phyloP scores from a whole-genome alignment of 2,329 filamentous ascomycete species.

The Catunica adiposa region DNA sequence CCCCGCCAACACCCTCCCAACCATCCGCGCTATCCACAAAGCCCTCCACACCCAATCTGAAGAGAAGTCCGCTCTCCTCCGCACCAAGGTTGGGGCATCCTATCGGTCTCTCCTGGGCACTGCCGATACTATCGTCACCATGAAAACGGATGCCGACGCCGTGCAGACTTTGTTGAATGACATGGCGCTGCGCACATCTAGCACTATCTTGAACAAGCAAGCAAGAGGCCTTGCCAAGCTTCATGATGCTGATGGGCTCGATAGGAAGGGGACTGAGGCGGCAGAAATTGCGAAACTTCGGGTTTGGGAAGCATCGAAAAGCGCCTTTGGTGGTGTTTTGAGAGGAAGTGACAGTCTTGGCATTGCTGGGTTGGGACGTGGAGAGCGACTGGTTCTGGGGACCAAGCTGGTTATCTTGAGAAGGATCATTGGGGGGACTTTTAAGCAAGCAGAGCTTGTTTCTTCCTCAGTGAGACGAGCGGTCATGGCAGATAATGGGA shows the following conservation, averaged over 20 bases:
- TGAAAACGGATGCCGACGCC: conserved; percentile 61
- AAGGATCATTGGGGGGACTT: conserved; percentile 56
- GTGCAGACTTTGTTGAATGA: conserved; percentile 55
- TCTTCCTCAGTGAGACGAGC: conserved; percentile 22
- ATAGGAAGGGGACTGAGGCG: conserved; percentile 18
- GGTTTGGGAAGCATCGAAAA: conserved; percentile 35
- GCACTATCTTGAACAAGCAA: conserved; percentile 51
- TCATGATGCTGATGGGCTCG: conserved; percentile 1
- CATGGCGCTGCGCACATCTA: conserved; percentile 64
- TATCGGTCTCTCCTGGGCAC: conserved; percentile 86
- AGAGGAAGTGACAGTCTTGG: conserved; percentile 22
- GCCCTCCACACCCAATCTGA: conserved; percentile 41
- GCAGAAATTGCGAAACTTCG: conserved; percentile 28
- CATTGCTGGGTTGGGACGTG: conserved; percentile 22
- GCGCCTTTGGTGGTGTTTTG: conserved; percentile 33
- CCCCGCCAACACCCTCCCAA: conserved; percentile 39
- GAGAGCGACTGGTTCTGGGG: conserved; percentile 37
- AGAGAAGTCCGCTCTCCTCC: conserved; percentile 44
- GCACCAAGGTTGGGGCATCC: conserved; percentile 46
- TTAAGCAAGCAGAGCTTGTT: conserved; percentile 32
- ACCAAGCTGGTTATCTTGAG: conserved; percentile 63
- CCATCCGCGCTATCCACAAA: conserved; percentile 47
- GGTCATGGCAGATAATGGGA: conserved; percentile 42
- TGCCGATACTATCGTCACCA: conserved; percentile 81
- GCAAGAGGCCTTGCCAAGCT: conserved; percentile 31